phyloP scores from a whole-genome alignment of 2,329 filamentous ascomycete genomes.

The Diplodia intermedia region DNA sequence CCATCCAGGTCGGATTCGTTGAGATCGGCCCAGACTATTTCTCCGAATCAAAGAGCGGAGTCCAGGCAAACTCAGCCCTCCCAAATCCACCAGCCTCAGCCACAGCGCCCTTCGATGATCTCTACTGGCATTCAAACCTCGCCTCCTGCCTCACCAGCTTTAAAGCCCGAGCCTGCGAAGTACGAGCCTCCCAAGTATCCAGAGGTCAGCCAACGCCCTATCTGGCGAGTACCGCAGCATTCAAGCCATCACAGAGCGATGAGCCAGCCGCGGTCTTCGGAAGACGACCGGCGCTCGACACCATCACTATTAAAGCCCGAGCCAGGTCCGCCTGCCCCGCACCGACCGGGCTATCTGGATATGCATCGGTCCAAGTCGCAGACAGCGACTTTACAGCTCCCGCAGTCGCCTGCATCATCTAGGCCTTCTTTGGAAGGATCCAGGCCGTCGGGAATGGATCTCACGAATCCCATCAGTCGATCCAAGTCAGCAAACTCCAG shows the following conservation, averaged over 20 bases:
- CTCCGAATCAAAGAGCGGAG: conserved; percentile 38
- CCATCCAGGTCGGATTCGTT: conserved; percentile 45
- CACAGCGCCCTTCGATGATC: conserved; percentile 62
- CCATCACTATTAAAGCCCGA: conserved; percentile 43
- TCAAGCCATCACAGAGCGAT: conserved; percentile 53
- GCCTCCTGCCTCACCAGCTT: conserved; percentile 53
- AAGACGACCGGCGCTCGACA: conserved; percentile 46
- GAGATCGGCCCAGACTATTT: conserved; percentile 40
- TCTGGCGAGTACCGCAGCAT: conserved; percentile 62
- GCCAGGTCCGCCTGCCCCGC: conserved; percentile 42
- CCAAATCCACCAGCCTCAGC: conserved; percentile 52
- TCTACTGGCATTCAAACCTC: conserved; percentile 84
- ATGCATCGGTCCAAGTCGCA: conserved; percentile 59
- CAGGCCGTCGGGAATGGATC: conserved; percentile 68
- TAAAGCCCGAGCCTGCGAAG: conserved; percentile 10
- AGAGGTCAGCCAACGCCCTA: conserved; percentile 54
- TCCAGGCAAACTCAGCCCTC: conserved; percentile 39
- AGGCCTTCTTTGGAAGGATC: conserved; percentile 75
- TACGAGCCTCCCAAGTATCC: conserved; percentile 44
- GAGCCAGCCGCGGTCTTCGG: conserved; percentile 57
- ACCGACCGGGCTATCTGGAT: conserved; percentile 54
- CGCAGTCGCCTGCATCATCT: conserved; percentile 63
- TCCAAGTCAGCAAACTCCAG: conserved; percentile 71
- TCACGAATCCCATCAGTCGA: conserved; percentile 63
- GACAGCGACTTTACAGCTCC: conserved; percentile 55